Base-by-base conservation (phyloP, 352 stramenopile species). In the Globisporangium recalcitrans region DNA sequence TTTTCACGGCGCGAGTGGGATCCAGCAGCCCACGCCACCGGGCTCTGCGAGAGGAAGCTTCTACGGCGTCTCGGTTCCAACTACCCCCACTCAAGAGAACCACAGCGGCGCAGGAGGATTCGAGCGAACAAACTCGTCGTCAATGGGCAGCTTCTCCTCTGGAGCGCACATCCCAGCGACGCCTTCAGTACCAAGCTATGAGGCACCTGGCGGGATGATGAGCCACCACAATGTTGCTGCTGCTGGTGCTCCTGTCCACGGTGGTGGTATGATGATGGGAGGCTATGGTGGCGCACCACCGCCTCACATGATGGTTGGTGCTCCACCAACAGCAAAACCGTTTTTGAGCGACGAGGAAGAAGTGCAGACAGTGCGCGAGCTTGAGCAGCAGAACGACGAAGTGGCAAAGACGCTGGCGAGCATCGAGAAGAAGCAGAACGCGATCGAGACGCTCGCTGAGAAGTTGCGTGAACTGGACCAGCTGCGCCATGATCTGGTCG, bases 391-490 rank as follows among this genome's bases (percentile, higher is more conserved):
- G 26, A 93, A 90, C 57, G 68, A 84, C 13, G 55, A 70, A 52
- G 54, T 90, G 52, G 54, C 71, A 13, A 60, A 80, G 14, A 52
- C 69, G 32, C 55, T 93, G 16, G 54, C 72, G 16, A 58, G 62
- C 60, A 69, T 90, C n/a, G 77, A 89, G 60, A 69, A 69, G 58
- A 90, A 89, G 48, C 84, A 91, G 70, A 69, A 67, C 14, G 59
- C 75, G 7, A 78, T 93, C 40, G 80, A 89, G 62, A 63, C 72
- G 32, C 67, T 93, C 32, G 75, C 76, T 1, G 72, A 87, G 27
- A 88, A 88, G 46, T 53, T 93, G 34, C 78, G 74, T 19, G 78
- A 88, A 62, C 64, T 93, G 21, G 82, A 93, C 56, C 82, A 90
- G 61, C 63, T 91, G 29, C 84, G 84, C 24, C 73, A 86, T 29